Percentiles rank a stretch among this genome's conserved stretches.
phyloP scores from a whole-genome alignment of 1,139 yeast species.

The Candida buenavistaensis region DNA sequence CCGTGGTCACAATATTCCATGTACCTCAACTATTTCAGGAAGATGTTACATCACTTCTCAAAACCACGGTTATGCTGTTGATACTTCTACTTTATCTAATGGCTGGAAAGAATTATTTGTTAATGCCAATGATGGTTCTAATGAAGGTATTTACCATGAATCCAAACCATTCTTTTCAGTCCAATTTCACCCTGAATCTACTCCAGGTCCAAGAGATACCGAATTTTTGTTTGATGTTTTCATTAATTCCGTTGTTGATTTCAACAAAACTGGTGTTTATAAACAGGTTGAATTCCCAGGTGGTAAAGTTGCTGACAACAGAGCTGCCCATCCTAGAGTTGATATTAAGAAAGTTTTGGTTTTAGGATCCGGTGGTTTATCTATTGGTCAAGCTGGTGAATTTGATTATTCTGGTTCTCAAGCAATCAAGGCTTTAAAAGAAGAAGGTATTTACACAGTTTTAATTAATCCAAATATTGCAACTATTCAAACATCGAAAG shows the following conservation, averaged over 20 bases:
- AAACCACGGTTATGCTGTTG: constrained; percentile 98
- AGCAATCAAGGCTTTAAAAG: constrained; percentile 93
- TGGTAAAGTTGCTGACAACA: constrained; percentile 71
- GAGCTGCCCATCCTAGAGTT: constrained; percentile 59
- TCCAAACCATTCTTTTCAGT: constrained; percentile 94
- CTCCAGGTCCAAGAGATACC: constrained; percentile 99
- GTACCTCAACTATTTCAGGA: constrained; percentile 90
- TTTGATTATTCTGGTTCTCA: constrained; percentile 98
- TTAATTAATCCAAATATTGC: constrained; percentile 97
- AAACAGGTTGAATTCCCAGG: constrained; percentile 91
- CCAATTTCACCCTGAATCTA: constrained; percentile 98
- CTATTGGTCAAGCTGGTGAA: constrained; percentile 99
- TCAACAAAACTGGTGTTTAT: constrained; percentile 52
- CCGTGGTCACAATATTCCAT: constrained; percentile 99
- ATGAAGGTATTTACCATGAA: constrained; percentile 96
- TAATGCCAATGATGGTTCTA: constrained; percentile 95
- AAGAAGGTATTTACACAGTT: constrained; percentile 81
- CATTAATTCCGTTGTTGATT: constrained; percentile 74
- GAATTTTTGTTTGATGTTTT: constrained; percentile 96
- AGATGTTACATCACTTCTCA: constrained; percentile 98
- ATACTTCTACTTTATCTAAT: constrained; percentile 63
- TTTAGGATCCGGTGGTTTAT: constrained; percentile 96
- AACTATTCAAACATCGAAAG: constrained; percentile 94
- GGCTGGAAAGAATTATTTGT: constrained; percentile 96
- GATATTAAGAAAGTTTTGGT: constrained; percentile 89